Percentiles rank a stretch among this genome's conserved stretches.
phyloP scores from a whole-genome alignment of 2,329 filamentous ascomycete genomes.

The Coniella lustricola region DNA sequence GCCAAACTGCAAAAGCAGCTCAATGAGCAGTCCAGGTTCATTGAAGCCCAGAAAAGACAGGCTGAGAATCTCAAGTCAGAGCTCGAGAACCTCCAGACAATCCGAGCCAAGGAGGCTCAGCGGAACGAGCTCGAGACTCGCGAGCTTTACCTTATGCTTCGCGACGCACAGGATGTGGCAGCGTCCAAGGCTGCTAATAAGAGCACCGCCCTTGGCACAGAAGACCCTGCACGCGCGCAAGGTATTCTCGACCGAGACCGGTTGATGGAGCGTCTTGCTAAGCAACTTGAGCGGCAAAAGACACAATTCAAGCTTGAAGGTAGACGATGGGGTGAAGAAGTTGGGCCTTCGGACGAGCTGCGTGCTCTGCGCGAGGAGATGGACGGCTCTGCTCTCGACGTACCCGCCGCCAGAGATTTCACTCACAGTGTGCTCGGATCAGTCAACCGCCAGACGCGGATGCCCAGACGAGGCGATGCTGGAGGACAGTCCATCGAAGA shows the following conservation, averaged over 20 bases:
- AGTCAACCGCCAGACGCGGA: slow-evolving; percentile 55
- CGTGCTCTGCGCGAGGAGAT: slow-evolving; percentile 91
- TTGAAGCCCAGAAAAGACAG: slow-evolving; percentile 80
- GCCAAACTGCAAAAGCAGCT: slow-evolving; percentile 88
- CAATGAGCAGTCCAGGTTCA: slow-evolving; percentile 86
- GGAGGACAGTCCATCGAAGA: slow-evolving; percentile 31
- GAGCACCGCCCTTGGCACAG: slow-evolving; percentile 47
- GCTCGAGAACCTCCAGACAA: slow-evolving; percentile 74
- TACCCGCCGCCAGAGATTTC: slow-evolving; percentile 52
- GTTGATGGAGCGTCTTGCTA: slow-evolving; percentile 89
- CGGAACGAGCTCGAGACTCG: slow-evolving; percentile 92
- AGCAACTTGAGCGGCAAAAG: slow-evolving; percentile 93
- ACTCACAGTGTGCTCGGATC: slow-evolving; percentile 68
- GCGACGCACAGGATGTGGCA: slow-evolving; percentile 93
- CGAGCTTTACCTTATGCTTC: slow-evolving; percentile 95
- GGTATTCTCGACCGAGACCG: slow-evolving; percentile 89
- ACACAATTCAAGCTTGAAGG: slow-evolving; percentile 97
- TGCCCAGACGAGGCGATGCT: slow-evolving; percentile 29
- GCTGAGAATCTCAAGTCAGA: slow-evolving; percentile 85
- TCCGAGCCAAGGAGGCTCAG: slow-evolving; percentile 85
- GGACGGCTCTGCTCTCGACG: slow-evolving; percentile 53
- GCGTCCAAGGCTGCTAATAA: slow-evolving; percentile 69
- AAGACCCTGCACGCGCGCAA: slow-evolving; percentile 71
- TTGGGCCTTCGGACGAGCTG: slow-evolving; percentile 83
- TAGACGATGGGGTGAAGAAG: slow-evolving; percentile 74